Evolutionary conservation across 2,329 filamentous ascomycete species (phyloP).

Genomic region (Talaromyces albobiverticillius): DNA sequence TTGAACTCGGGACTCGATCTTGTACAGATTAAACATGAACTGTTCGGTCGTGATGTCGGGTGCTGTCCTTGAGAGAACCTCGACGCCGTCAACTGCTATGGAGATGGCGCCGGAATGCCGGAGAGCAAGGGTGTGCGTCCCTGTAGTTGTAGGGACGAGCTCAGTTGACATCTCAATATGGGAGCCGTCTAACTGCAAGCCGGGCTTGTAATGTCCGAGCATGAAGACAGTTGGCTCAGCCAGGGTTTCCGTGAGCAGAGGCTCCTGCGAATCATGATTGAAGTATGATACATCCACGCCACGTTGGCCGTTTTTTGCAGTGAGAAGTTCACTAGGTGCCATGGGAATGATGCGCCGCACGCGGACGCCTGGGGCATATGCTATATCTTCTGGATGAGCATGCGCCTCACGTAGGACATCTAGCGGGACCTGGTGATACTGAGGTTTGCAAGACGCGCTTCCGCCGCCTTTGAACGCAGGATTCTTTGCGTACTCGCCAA

Average conservation of each 20-base stretch:
- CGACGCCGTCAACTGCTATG: too few relatives aligned
- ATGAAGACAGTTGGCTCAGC: conserved; percentile 5
- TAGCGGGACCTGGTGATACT: conserved; percentile 7
- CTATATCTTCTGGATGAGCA: background rate
- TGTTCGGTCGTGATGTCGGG: conserved; percentile 15
- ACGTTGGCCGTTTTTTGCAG: too few relatives aligned
- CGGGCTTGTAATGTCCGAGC: conserved; percentile 8
- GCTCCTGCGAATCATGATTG: too few relatives aligned
- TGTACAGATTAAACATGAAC: conserved; percentile 17
- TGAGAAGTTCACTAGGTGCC: background rate
- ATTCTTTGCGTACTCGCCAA: background rate
- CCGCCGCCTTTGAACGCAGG: conserved; percentile 8
- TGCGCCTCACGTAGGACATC: conserved; percentile 5
- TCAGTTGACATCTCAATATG: background rate
- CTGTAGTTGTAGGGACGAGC: too few relatives aligned
- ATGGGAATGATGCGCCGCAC: conserved; percentile 1
- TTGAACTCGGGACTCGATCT: conserved; percentile 9
- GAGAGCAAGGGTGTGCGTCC: too few relatives aligned
- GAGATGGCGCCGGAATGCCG: too few relatives aligned
- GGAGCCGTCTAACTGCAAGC: background rate
- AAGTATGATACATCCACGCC: too few relatives aligned
- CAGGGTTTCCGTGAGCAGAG: conserved; percentile 1
- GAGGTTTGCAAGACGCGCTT: conserved; percentile 4
- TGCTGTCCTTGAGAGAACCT: too few relatives aligned
- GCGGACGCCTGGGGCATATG: conserved; percentile 7